Evolutionary conservation across 2,329 filamentous ascomycete species (phyloP).

Genomic region (Apiospora saccharicola): DNA sequence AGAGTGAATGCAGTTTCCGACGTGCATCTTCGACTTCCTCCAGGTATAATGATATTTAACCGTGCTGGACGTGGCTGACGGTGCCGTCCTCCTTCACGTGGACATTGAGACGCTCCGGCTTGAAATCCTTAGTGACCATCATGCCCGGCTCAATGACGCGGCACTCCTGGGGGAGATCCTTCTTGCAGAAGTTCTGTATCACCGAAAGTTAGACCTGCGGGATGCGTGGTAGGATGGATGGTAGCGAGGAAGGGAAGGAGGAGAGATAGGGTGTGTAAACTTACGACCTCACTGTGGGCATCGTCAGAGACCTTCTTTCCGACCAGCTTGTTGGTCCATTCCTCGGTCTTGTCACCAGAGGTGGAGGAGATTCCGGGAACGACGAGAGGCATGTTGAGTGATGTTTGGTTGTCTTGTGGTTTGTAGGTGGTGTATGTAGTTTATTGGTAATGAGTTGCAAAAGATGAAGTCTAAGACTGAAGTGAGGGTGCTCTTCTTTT

Average conservation of each 20-base stretch:
- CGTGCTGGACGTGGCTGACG: constrained; percentile 65
- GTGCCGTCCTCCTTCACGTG: constrained; percentile 67
- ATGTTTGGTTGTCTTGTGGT: constrained; percentile 20
- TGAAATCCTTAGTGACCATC: constrained; percentile 66
- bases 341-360: constrained; percentile 54
- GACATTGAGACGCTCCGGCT: constrained; percentile 63
- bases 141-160: constrained; percentile 64
- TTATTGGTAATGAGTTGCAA: background rate
- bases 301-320: constrained; percentile 68
- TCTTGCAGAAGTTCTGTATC: constrained; percentile 64
- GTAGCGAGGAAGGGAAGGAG: constrained; percentile 16
- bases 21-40: background rate
- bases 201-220: constrained; percentile 11
- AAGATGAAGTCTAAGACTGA: background rate
- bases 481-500: background rate
- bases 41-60: constrained; percentile 44
- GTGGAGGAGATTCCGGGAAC: constrained; percentile 63
- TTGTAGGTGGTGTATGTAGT: background rate
- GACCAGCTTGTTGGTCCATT: constrained; percentile 68
- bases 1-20: background rate
- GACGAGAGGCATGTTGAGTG: constrained; percentile 69
- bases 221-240: background rate
- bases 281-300: constrained; percentile 60
- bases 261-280: constrained; percentile 32
- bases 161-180: constrained; percentile 63